Evolutionary conservation across 805 yeast genomes (phyloP).

Genomic region (Starmera dryadoides): DNA sequence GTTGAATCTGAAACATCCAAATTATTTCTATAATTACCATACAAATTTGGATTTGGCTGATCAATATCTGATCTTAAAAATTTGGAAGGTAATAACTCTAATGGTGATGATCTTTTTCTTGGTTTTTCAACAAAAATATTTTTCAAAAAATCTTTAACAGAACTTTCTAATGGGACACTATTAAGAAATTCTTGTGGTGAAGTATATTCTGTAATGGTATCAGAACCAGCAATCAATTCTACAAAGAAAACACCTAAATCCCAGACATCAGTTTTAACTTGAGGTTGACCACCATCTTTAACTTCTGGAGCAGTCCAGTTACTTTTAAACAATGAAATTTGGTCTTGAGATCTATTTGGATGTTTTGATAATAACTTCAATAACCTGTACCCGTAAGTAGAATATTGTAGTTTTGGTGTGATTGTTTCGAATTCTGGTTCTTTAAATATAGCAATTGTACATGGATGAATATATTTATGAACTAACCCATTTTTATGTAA

Average conservation of each 20-base stretch:
- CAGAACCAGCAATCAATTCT: slow-evolving; percentile 56
- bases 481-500: slow-evolving; percentile 79
- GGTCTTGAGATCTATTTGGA: slow-evolving; percentile 24
- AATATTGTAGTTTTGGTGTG: slow-evolving; percentile 49
- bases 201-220: slow-evolving; percentile 43
- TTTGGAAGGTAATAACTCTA: slow-evolving; percentile 78
- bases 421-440: slow-evolving; percentile 48
- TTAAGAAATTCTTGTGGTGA: slow-evolving; percentile 61
- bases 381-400: slow-evolving; percentile 50
- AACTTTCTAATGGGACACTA: slow-evolving; percentile 38
- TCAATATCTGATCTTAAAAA: slow-evolving; percentile 73
- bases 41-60: slow-evolving; percentile 21
- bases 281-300: slow-evolving; percentile 36
- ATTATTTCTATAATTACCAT: slow-evolving; percentile 1
- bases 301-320: slow-evolving; percentile 83
- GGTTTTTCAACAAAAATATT: slow-evolving; percentile 59
- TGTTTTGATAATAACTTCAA: slow-evolving; percentile 30
- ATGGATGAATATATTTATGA: slow-evolving; percentile 62
- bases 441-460: slow-evolving; percentile 47
- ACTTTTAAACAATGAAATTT: slow-evolving; percentile 14
- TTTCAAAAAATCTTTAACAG: slow-evolving; percentile 58
- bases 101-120: slow-evolving; percentile 70
- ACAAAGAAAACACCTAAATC: slow-evolving; percentile 75
- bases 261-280: slow-evolving; percentile 90
- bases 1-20: slow-evolving; percentile 13